Conservation (phyloP, 768 basidiomycete genomes). For the Lactifluus subvellereus region DNA sequence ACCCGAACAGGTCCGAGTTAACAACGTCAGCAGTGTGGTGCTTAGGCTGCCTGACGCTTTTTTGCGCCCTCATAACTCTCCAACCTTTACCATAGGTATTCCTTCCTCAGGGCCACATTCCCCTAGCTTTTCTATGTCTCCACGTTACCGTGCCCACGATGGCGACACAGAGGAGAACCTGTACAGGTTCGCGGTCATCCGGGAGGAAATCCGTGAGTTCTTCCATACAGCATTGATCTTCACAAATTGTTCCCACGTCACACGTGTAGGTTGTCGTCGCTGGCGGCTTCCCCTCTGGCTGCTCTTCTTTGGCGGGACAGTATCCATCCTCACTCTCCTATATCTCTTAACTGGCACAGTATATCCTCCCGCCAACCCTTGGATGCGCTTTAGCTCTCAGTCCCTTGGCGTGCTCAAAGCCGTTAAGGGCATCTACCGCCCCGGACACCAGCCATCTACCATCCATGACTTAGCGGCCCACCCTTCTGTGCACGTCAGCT, state of each 20-base stretch:
- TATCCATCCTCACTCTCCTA: constrained; percentile 13
- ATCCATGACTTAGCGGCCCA: background rate
- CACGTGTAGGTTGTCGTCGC: background rate
- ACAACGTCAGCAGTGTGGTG: background rate
- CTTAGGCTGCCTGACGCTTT: background rate
- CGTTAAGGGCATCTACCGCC: background rate
- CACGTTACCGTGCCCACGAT: background rate
- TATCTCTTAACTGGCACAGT: constrained; percentile 14
- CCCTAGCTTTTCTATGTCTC: background rate
- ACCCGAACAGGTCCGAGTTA: no score
- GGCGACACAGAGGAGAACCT: background rate
- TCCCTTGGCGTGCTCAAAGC: constrained; percentile 4
- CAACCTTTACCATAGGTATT: background rate
- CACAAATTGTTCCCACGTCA: background rate
- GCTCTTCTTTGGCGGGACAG: constrained; percentile 13
- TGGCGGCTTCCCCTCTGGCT: constrained; percentile 19
- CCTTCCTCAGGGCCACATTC: background rate
- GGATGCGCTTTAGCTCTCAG: constrained; percentile 4
- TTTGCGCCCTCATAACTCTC: background rate
- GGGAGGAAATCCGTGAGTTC: constrained; percentile 7
- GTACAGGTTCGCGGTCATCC: background rate
- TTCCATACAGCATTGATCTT: background rate
- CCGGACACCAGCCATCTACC: background rate
- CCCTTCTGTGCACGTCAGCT: background rate
- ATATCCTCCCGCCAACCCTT: constrained; percentile 6